Base-by-base conservation (phyloP, 352 stramenopile genomes). In the Globisporangium megalacanthum region DNA sequence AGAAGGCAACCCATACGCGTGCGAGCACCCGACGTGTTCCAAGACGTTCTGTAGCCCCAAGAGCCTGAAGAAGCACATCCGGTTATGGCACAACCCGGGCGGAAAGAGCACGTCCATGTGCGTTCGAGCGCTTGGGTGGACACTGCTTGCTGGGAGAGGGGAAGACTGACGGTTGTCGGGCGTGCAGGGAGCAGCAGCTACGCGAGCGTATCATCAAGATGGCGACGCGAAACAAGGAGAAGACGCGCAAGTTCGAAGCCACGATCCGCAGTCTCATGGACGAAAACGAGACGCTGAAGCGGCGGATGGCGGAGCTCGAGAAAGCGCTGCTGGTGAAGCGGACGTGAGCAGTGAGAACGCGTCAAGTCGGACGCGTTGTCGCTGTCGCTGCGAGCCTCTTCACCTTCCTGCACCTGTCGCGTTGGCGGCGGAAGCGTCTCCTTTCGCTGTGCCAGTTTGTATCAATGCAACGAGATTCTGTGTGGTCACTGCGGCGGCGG, bases 21-120 rank as follows among this genome's bases (percentile, higher is more conserved):
- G 79, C 48, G 78, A 90, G 45, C 80, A 90, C 52, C 77, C 79
- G n/a, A 82, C 72, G 42, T 92, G 83, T 58, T 86, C 78, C 49
- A 92, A 92, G 70, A 90, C 78, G 0, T 92, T 92, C 48, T 92
- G 83, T 61, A 92, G 79, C 41, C 83, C 83, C 20, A 92, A 90
- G 60, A 92, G 83, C 61, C 56, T 90, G 2, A 92, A 90, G 66
- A 92, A 92, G 44, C 83, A 92, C 62, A 86, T 92, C 55, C 70
- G 79, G 9, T 62, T 90, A 65, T 90, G 83, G 79, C 83, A 92
- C 56, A 90, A 90, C 53, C 83, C 79, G 2, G 83, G 75, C 41
- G 83, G 79, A 14, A 90, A 92, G 66, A 89, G 82, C 62, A 92
- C 82, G 0, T 92, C 79, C 8, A 90, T 89, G 79, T 74, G 61